Percentiles rank a stretch among this genome's conserved stretches.
Conservation (phyloP, 305 asterid species). For the Fraxinus platypoda region DNA sequence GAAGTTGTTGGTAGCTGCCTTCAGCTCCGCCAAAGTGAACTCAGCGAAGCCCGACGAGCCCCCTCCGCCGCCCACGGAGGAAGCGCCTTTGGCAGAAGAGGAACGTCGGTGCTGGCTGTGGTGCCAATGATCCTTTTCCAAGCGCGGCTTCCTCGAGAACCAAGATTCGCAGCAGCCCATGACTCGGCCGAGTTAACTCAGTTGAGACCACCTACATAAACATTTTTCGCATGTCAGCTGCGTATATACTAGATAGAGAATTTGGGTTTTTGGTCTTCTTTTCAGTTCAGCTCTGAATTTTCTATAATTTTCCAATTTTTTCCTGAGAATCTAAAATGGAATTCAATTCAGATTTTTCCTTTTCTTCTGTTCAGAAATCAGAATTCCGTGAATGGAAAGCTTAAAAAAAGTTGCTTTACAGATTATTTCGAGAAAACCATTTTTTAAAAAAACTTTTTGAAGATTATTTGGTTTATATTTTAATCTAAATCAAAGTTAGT, state of each 20-base stretch:
- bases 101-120: slow-evolving; percentile 45
- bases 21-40: slow-evolving; percentile 70
- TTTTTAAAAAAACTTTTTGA: too few species aligned
- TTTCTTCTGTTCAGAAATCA: background rate
- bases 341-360: background rate
- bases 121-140: slow-evolving; percentile 47
- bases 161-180: slow-evolving; percentile 79
- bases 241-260: too few species aligned
- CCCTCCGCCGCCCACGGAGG: slow-evolving; percentile 25
- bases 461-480: too few species aligned
- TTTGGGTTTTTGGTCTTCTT: background rate
- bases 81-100: slow-evolving; percentile 46
- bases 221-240: background rate
- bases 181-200: slow-evolving; percentile 48
- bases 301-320: background rate
- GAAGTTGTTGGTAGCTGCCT: slow-evolving; percentile 77
- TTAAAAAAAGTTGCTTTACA: too few species aligned
- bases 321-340: background rate
- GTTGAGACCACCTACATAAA: background rate
- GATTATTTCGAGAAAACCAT: too few species aligned
- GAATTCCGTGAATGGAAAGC: background rate
- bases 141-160: slow-evolving; percentile 28
- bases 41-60: slow-evolving; percentile 51
- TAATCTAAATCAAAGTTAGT: too few species aligned
- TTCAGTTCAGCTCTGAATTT: background rate